Evolutionary conservation across 345 rosid genomes (phyloP).

Genomic region (Hypericum androsaemum): DNA sequence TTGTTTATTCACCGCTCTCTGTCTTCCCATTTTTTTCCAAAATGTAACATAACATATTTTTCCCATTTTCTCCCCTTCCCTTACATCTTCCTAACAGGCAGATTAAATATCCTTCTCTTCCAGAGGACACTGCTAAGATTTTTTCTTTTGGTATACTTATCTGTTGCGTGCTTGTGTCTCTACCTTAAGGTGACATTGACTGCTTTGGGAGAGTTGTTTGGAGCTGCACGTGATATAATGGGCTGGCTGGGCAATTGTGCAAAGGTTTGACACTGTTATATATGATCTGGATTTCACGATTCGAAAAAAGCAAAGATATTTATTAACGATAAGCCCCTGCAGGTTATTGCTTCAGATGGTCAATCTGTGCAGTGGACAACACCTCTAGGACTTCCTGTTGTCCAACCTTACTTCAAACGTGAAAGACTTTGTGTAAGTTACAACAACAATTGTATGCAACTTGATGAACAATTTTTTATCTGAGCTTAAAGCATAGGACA

Average conservation of each 20-base stretch:
- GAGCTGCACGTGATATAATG: slow-evolving; percentile 95
- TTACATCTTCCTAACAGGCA: no score
- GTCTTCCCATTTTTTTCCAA: no score
- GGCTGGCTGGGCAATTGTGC: slow-evolving; percentile 96
- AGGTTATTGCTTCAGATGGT: slow-evolving; percentile 78
- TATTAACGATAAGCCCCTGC: slow-evolving; percentile 11
- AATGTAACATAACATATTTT: no score
- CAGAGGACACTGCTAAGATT: no score
- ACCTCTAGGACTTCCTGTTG: slow-evolving; percentile 94
- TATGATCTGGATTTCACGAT: neutral
- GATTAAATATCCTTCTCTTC: no score
- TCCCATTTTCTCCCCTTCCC: no score
- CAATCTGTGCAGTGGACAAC: slow-evolving; percentile 88
- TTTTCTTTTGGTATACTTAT: neutral
- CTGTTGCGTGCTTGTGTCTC: neutral
- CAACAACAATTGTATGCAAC: neutral
- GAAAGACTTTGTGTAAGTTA: slow-evolving; percentile 69
- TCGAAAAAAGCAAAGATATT: neutral
- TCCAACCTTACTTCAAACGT: slow-evolving; percentile 81
- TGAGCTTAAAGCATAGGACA: neutral
- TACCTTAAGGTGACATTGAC: slow-evolving; percentile 65
- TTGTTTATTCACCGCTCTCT: no score
- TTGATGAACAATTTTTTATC: neutral
- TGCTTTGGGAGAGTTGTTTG: slow-evolving; percentile 83
- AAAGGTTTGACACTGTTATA: slow-evolving; percentile 35